A percentile compares a stretch with the other conserved stretches of the same genome.
These are phyloP conservation scores for Fusarium austroafricanum DNA, from an alignment of 2,329 filamentous ascomycete species.

Conservation along the genomic window DNA sequence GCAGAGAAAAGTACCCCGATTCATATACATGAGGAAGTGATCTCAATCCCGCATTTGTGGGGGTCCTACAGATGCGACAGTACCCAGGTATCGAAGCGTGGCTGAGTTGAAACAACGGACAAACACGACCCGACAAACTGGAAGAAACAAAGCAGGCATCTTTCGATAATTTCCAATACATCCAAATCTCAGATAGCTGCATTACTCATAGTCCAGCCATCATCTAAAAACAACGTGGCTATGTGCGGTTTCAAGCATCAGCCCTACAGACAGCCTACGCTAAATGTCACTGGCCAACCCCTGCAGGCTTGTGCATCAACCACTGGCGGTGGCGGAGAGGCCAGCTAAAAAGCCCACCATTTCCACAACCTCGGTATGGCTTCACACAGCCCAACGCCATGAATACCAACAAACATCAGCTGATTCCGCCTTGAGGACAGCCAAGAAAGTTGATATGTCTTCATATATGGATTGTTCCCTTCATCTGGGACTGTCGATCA, in stretches of 20 bases:
- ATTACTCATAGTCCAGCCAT: background rate
- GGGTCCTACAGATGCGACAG: background rate
- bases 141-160: background rate
- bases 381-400: constrained; percentile 19
- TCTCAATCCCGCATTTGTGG: no score
- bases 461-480: constrained; percentile 17
- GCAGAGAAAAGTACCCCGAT: no score
- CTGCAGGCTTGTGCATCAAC: background rate
- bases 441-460: background rate
- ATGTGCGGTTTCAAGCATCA: background rate
- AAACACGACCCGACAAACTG: background rate
- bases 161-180: background rate
- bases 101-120: background rate
- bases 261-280: constrained; percentile 19
- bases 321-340: constrained; percentile 19
- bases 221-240: background rate
- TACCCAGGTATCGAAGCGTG: background rate
- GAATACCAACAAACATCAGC: background rate
- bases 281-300: constrained; percentile 1
- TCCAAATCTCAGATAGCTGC: background rate
- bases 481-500: background rate
- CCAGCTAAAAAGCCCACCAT: constrained; percentile 13
- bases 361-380: constrained; percentile 1
- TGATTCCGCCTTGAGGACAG: background rate
- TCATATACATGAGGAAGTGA: no score